A percentile compares a stretch with the other conserved stretches of the same genome.
Conservation (phyloP, 768 basidiomycete genomes). For the Mycena sanguinolenta region DNA sequence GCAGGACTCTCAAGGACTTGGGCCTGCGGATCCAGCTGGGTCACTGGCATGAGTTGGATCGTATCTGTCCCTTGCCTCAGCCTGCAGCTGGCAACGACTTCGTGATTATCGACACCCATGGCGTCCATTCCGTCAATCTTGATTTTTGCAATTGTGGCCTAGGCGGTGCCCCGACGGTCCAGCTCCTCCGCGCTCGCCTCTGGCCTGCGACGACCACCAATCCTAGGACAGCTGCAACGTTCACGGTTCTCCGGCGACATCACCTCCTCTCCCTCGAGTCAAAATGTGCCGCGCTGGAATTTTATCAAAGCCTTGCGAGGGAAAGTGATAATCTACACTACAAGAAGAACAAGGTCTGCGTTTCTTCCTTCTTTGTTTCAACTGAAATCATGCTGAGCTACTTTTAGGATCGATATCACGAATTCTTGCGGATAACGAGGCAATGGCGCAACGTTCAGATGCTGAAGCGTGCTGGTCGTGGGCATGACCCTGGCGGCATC, state of each 20-base stretch:
- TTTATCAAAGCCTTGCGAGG: neutral
- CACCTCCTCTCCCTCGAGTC: neutral
- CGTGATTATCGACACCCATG: neutral
- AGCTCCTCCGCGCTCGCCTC: neutral
- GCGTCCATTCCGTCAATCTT: neutral
- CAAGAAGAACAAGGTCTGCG: neutral
- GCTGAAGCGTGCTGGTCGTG: too few species aligned
- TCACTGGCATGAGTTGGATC: neutral
- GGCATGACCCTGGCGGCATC: neutral
- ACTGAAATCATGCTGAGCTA: too few species aligned
- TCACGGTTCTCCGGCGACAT: neutral
- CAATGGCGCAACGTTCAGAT: constrained; percentile 5
- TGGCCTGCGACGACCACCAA: neutral
- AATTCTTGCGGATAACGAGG: neutral
- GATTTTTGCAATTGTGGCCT: neutral
- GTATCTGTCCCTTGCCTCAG: neutral
- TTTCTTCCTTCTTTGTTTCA: too few species aligned
- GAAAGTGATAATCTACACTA: neutral
- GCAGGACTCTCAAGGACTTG: neutral
- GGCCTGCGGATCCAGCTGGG: neutral
- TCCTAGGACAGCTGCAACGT: neutral
- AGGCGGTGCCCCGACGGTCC: neutral
- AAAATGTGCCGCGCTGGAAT: neutral
- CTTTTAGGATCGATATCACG: neutral
- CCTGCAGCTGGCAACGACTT: neutral